Conservation (phyloP, 1,139 yeast genomes). For the Blastobotrys petasosporus region DNA sequence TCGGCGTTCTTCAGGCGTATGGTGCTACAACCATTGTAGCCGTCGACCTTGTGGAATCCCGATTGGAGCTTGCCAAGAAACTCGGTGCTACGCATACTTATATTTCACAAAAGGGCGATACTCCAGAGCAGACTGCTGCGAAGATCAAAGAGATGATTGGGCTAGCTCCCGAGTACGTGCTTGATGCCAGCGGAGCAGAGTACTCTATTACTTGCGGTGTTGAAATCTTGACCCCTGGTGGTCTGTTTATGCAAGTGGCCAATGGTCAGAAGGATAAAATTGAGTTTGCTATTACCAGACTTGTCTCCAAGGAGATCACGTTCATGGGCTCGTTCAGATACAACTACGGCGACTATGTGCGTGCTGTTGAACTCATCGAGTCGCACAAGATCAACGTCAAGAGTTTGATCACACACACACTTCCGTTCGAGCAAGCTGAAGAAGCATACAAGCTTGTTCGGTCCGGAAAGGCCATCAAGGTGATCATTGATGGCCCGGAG, state of each 20-base stretch:
- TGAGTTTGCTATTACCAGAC: conserved; percentile 64
- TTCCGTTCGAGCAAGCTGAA: conserved; percentile 64
- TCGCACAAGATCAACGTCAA: conserved; percentile 58
- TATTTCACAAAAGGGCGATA: conserved; percentile 21
- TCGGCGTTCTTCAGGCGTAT: conserved; percentile 68
- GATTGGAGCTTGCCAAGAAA: conserved; percentile 19
- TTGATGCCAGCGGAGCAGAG: conserved; percentile 67
- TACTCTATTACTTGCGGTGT: conserved; percentile 62
- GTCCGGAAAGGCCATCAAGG: conserved; percentile 51
- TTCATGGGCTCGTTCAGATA: conserved; percentile 79
- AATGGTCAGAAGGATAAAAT: conserved; percentile 56
- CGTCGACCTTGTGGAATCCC: conserved; percentile 40
- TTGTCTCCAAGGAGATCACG: conserved; percentile 62
- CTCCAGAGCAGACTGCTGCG: conserved; percentile 33
- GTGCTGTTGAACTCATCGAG: conserved; percentile 60
- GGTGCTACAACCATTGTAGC: conserved; percentile 68
- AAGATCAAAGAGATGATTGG: conserved; percentile 34
- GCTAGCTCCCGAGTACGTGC: conserved; percentile 51
- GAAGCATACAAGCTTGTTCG: conserved; percentile 70
- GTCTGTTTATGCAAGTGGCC: conserved; percentile 67
- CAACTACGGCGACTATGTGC: conserved; percentile 68
- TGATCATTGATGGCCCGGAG: conserved; percentile 48
- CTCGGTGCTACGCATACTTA: conserved; percentile 21
- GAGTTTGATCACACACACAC: conserved; percentile 69
- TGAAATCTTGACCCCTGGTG: conserved; percentile 51